phyloP scores from a whole-genome alignment of 805 yeast species.

The Starmerella sp. region DNA sequence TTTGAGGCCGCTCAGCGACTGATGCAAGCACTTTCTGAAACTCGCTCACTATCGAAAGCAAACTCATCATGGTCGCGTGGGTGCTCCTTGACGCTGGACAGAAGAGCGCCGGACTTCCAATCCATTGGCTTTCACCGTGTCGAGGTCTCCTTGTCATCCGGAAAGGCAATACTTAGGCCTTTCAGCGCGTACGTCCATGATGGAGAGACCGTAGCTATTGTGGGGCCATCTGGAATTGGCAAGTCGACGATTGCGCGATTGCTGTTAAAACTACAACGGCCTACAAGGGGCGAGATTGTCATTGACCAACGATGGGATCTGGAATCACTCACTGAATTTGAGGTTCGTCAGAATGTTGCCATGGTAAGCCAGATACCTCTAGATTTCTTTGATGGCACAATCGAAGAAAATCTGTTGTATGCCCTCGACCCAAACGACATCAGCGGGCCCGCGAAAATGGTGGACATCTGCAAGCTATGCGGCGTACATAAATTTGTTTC shows the following conservation, averaged over 20 bases:
- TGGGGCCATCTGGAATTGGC: conserved; percentile 87
- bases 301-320: conserved; percentile 40
- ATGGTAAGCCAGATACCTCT: conserved; percentile 67
- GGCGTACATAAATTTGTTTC: conserved; percentile 44
- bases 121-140: conserved; percentile 9
- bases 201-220: conserved; percentile 51
- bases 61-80: neutral
- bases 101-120: conserved; percentile 6
- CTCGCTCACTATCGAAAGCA: neutral
- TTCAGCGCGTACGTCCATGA: conserved; percentile 35
- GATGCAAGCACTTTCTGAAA: conserved; percentile 1
- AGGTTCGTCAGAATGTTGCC: conserved; percentile 44
- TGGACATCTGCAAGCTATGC: conserved; percentile 34
- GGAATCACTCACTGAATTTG: conserved; percentile 34
- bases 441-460: neutral
- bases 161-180: conserved; percentile 31
- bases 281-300: conserved; percentile 32
- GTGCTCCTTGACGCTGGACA: neutral
- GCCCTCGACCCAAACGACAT: conserved; percentile 5
- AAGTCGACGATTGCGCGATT: conserved; percentile 65
- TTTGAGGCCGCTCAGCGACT: conserved; percentile 32
- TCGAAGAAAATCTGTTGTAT: conserved; percentile 49
- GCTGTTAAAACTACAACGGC: conserved; percentile 42
- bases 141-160: conserved; percentile 15
- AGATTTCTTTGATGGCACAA: conserved; percentile 57